Conservation (phyloP, 805 yeast species). For the Sungouiella thailandica region DNA sequence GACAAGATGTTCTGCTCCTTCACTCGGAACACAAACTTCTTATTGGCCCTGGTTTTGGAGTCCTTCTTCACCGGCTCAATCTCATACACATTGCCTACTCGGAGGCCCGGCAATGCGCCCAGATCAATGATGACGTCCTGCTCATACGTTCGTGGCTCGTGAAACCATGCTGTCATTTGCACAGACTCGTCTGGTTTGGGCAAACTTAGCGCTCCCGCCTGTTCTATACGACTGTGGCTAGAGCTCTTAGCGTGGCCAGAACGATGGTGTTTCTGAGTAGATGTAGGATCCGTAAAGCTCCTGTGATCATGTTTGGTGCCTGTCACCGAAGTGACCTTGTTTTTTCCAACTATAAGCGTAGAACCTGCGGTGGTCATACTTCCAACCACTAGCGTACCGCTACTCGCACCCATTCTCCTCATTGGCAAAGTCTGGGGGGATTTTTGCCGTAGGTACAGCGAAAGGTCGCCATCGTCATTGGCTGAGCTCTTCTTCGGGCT, state of each 20-base stretch:
- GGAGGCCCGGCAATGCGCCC: conserved; percentile 53
- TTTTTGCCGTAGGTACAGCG: conserved; percentile 12
- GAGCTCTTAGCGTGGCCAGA: background rate
- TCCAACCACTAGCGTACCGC: conserved; percentile 10
- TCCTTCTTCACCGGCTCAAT: conserved; percentile 38
- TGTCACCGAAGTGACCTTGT: conserved; percentile 1
- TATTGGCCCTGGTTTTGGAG: conserved; percentile 2
- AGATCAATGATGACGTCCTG: conserved; percentile 64
- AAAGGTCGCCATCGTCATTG: conserved; percentile 5
- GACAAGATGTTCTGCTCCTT: conserved; percentile 7
- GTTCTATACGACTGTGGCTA: background rate
- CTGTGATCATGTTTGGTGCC: conserved; percentile 1
- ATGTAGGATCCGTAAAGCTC: conserved; percentile 5
- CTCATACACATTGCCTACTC: conserved; percentile 76
- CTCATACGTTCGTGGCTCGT: conserved; percentile 56
- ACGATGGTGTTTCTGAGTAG: background rate
- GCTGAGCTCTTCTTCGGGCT: background rate
- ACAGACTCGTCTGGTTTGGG: conserved; percentile 11
- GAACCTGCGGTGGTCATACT: conserved; percentile 14
- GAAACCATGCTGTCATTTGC: conserved; percentile 53
- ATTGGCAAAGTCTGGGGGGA: conserved; percentile 1
- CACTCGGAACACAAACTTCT: conserved; percentile 11
- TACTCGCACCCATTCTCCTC: conserved; percentile 4
- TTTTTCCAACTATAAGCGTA: conserved; percentile 14
- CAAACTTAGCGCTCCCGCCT: background rate